phyloP scores from a whole-genome alignment of 371 early-diverging fungal genomes.

The Choanephora cucurbitarum region DNA sequence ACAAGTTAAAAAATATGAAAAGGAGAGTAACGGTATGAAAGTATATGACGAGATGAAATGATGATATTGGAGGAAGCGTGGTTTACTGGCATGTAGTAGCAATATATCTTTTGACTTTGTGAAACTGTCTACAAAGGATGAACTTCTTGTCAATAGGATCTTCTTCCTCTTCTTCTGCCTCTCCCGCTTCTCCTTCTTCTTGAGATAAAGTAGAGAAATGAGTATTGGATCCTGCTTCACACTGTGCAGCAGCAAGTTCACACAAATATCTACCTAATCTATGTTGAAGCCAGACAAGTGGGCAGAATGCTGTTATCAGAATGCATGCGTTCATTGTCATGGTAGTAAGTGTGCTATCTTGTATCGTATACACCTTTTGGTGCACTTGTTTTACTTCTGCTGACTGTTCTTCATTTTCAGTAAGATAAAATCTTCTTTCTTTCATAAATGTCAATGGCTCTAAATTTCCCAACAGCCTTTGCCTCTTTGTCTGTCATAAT shows the following conservation, averaged over 20 bases:
- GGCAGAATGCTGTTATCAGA: neutral
- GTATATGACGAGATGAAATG: neutral
- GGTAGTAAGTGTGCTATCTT: neutral
- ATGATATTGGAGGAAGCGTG: neutral
- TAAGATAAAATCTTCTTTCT: conserved; percentile 15
- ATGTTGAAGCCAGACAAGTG: conserved; percentile 6
- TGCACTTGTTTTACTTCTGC: neutral
- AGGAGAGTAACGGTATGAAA: no score
- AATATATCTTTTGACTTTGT: conserved; percentile 16
- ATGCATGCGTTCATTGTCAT: neutral
- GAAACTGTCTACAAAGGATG: conserved; percentile 10
- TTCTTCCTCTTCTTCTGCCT: neutral
- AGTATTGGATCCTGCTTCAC: neutral
- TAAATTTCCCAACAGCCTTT: conserved; percentile 19
- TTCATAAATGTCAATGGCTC: conserved; percentile 18
- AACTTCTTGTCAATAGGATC: neutral
- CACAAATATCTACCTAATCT: conserved; percentile 16
- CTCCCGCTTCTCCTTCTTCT: neutral
- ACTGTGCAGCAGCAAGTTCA: conserved; percentile 10
- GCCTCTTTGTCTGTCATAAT: conserved; percentile 20
- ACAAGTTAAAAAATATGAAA: no score
- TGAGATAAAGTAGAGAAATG: no score
- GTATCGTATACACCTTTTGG: no score
- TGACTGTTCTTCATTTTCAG: neutral
- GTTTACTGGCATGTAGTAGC: conserved; percentile 14